Conservation (phyloP, 2,329 filamentous ascomycete genomes). For the Colletotrichum sojae region DNA sequence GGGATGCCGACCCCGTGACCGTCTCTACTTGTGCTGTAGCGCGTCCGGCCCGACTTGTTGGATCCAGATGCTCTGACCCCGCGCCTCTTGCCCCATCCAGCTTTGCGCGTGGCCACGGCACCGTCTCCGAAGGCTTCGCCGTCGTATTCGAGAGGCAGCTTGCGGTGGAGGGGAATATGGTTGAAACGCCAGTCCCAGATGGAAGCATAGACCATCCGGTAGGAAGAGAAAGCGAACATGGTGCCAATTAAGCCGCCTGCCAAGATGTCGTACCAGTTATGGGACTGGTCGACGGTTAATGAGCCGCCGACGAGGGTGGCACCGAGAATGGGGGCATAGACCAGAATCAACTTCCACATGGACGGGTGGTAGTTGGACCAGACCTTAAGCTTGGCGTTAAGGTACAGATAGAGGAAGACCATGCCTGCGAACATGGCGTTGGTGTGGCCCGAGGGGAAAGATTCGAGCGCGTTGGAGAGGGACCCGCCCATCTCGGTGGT, state of each 20-base stretch:
- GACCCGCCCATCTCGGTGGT: constrained; percentile 74
- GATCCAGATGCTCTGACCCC: neutral
- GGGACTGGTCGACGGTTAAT: constrained; percentile 79
- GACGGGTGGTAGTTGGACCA: constrained; percentile 80
- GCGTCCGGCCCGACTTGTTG: constrained; percentile 6
- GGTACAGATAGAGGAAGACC: constrained; percentile 78
- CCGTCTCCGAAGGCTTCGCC: constrained; percentile 62
- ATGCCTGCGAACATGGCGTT: constrained; percentile 82
- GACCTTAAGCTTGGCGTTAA: constrained; percentile 85
- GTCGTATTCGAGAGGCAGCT: constrained; percentile 67
- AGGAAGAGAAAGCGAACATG: constrained; percentile 74
- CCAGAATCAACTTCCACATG: constrained; percentile 80
- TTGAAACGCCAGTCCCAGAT: constrained; percentile 78
- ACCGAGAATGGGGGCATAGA: constrained; percentile 77
- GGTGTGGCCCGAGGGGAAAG: constrained; percentile 81
- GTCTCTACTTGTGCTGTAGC: constrained; percentile 24
- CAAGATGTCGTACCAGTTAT: constrained; percentile 82
- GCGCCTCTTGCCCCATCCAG: constrained; percentile 67
- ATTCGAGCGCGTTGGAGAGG: constrained; percentile 79
- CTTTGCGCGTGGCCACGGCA: constrained; percentile 70
- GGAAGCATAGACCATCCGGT: constrained; percentile 77
- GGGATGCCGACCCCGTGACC: constrained; percentile 22
- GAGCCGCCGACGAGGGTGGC: constrained; percentile 78
- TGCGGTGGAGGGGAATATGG: constrained; percentile 77
- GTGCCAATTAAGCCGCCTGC: constrained; percentile 77